These are phyloP conservation scores for Agaricus blazei DNA, from an alignment of 768 basidiomycete species.

Conservation along the genomic window DNA sequence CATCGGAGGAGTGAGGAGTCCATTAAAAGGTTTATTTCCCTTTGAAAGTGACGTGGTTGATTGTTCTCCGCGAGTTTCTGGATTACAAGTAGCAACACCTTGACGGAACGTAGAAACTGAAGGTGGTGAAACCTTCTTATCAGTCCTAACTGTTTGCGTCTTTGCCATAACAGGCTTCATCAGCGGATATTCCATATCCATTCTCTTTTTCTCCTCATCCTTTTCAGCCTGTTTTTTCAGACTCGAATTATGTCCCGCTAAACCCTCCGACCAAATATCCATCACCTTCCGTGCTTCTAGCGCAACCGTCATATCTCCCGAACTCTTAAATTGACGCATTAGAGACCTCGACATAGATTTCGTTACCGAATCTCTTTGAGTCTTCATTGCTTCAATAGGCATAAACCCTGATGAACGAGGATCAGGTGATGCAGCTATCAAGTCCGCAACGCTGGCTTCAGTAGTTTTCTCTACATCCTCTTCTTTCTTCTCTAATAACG, in stretches of 20 bases:
- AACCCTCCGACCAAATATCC: slow-evolving; percentile 32
- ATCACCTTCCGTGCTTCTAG: slow-evolving; percentile 33
- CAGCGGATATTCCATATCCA: slow-evolving; percentile 15
- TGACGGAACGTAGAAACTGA: slow-evolving; percentile 13
- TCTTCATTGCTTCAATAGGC: slow-evolving; percentile 42
- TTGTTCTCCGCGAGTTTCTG: background rate
- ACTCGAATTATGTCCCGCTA: background rate
- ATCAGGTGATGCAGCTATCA: slow-evolving; percentile 38
- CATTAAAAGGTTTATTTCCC: background rate
- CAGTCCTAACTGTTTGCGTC: slow-evolving; percentile 29
- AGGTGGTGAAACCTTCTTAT: slow-evolving; percentile 33
- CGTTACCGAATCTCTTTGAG: slow-evolving; percentile 33
- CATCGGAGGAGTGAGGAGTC: background rate
- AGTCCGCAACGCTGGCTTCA: background rate
- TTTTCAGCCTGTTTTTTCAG: background rate
- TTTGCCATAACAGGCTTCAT: slow-evolving; percentile 17
- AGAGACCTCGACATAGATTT: slow-evolving; percentile 1
- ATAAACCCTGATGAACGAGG: slow-evolving; percentile 77
- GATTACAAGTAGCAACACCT: background rate
- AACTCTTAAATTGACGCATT: slow-evolving; percentile 17
- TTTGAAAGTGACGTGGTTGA: background rate
- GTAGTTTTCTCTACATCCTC: background rate
- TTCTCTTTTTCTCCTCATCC: background rate
- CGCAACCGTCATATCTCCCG: slow-evolving; percentile 25
- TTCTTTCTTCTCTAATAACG: background rate